Evolutionary conservation across 176 grass and related monocot species (phyloP).

Genomic region (Oropetium thomaeum): DNA sequence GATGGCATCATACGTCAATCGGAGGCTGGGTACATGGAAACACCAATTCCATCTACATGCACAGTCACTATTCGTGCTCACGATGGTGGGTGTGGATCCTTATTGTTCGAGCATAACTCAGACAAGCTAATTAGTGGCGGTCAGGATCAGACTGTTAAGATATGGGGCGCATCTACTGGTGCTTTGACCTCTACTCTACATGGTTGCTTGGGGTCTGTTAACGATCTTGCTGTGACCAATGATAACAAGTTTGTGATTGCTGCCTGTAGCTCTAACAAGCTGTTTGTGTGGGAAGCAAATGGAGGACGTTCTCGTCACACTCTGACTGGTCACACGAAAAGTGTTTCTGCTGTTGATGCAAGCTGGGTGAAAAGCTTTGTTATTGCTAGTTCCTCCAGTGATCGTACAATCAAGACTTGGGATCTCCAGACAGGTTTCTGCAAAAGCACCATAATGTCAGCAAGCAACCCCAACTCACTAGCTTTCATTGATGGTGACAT

Average conservation of each 20-base stretch:
- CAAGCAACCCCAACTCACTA: conserved; percentile 83
- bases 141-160: conserved; percentile 90
- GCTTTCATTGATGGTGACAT: conserved; percentile 75
- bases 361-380: conserved; percentile 60
- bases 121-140: conserved; percentile 88
- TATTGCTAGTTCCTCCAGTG: conserved; percentile 70
- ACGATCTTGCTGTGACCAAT: conserved; percentile 89
- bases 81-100: conserved; percentile 84
- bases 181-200: conserved; percentile 62
- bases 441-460: conserved; percentile 84
- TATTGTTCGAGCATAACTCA: conserved; percentile 76
- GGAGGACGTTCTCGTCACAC: conserved; percentile 77
- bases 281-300: conserved; percentile 87
- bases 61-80: conserved; percentile 76
- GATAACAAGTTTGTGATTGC: conserved; percentile 89
- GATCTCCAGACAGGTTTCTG: conserved; percentile 88
- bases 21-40: conserved; percentile 73
- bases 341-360: conserved; percentile 84
- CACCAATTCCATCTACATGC: conserved; percentile 68
- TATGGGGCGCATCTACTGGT: conserved; percentile 83
- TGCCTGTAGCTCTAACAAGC: conserved; percentile 95
- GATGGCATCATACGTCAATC: conserved; percentile 81
- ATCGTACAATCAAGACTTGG: conserved; percentile 98
- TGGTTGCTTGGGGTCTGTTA: conserved; percentile 79
- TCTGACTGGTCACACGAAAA: conserved; percentile 81